Evolutionary conservation across 805 yeast genomes (phyloP), one percentile per base, ranked within the genome.

Genomic region (Metschnikowia gelsemii): DNA sequence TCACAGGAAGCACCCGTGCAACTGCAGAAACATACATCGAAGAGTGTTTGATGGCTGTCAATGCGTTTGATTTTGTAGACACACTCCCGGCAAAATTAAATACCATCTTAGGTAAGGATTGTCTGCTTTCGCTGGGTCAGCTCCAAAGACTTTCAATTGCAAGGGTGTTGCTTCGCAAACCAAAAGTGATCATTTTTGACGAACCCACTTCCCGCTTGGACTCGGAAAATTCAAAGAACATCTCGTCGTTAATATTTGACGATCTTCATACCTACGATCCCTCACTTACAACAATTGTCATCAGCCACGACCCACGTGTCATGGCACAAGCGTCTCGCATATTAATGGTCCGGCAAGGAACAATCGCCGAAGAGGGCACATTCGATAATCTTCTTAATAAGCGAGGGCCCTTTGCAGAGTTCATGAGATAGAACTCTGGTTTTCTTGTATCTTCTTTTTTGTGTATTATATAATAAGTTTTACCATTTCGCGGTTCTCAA

Each of bases 181-280:
- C 97, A 0, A 65, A 67, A 22, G 50, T 81, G 8, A 68, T 81
- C n/a, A 70, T 93, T 5, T 61, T 93, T 35, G 99, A 93, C 62
- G 99, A 93, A 58, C 83, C 90, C 52, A 89, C 98, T 0, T 82
- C 97, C 0, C 85, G 96, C 0, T 66, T 93, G 35, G 99, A 93
- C 58, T 70, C 82, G 0, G 75, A 70, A 14, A 84, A 82, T 49
- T 61, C 84, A 0, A 51, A 56, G 6, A 55, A 59, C 2, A 74
- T 93, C n/a, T 64, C 72, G 12, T 55, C 70, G 1, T 50, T 87
- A 43, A 66, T 91, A 0, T 39, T 52, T 9, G 51, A 56, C 2
- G 59, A 34, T n/a, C 35, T 49, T 4, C 49, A 32, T 3, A 49
- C 52, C 17, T 40, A 39, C 0, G 65, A 57, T 27, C 54, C 37